These are phyloP conservation scores for Solanum chacoense DNA, from an alignment of 305 asterid genomes.

Conservation along the genomic window DNA sequence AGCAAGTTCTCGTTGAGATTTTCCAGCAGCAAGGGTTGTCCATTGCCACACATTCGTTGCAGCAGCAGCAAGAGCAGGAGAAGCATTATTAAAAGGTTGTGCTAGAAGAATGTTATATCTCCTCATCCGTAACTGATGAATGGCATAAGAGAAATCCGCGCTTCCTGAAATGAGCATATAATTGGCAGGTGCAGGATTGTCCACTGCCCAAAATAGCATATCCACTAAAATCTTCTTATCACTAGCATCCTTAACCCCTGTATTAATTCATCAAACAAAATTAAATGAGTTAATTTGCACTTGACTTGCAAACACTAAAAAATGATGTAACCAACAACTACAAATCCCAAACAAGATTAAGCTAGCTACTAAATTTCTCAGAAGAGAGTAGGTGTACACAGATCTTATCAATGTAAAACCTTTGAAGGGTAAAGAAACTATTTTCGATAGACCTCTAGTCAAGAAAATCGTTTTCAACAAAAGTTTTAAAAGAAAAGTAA, in stretches of 20 bases:
- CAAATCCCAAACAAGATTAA: neutral
- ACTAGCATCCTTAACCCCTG: constrained; percentile 46
- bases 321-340: neutral
- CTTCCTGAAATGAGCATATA: constrained; percentile 49
- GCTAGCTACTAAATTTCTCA: neutral
- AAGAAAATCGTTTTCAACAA: neutral
- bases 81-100: constrained; percentile 33
- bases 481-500: neutral
- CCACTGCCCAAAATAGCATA: constrained; percentile 58
- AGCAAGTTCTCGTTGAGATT: constrained; percentile 12
- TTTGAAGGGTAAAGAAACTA: neutral
- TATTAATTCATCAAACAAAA: neutral
- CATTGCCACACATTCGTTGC: constrained; percentile 41
- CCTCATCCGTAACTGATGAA: constrained; percentile 44
- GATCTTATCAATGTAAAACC: neutral
- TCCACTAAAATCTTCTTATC: constrained; percentile 44
- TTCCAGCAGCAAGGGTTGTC: constrained; percentile 32
- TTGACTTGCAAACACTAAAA: neutral
- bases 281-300: neutral
- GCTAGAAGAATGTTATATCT: constrained; percentile 45
- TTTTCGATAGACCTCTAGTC: neutral
- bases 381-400: neutral
- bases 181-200: constrained; percentile 61
- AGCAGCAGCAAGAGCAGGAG: constrained; percentile 43
- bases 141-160: constrained; percentile 41